Conservation (phyloP, 2,329 filamentous ascomycete genomes). For the Paecilomyces variotii region DNA sequence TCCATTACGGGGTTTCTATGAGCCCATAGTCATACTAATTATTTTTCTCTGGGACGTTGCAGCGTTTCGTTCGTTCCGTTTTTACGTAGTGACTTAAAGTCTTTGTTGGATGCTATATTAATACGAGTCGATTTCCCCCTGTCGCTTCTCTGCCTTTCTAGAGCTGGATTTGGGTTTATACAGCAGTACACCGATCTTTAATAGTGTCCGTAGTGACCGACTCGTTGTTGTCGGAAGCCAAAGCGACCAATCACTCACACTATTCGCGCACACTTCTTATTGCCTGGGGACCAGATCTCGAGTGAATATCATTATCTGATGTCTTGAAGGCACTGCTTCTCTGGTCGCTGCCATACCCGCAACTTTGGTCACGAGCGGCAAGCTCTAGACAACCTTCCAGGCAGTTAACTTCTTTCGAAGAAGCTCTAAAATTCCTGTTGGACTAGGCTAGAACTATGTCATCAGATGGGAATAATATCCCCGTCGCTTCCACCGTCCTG, state of each 20-base stretch:
- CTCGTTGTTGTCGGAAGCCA: background rate
- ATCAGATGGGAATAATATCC: conserved; percentile 15
- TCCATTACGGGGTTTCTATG: background rate
- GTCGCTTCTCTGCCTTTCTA: background rate
- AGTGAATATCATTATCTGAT: no score
- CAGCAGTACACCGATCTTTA: background rate
- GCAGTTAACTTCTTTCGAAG: background rate
- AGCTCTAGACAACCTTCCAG: background rate
- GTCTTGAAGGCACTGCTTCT: background rate
- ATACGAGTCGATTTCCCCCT: background rate
- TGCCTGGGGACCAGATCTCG: no score
- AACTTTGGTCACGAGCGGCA: background rate
- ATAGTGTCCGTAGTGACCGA: background rate
- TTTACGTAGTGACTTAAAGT: background rate
- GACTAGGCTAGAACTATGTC: conserved; percentile 2
- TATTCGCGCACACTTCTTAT: background rate
- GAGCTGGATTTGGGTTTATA: background rate
- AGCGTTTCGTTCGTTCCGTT: background rate
- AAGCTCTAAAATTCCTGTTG: background rate
- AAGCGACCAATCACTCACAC: background rate
- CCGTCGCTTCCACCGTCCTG: conserved; percentile 28
- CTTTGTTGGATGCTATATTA: background rate
- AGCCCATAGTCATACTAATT: background rate
- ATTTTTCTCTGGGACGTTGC: background rate
- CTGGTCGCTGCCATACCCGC: background rate